phyloP scores from a whole-genome alignment of 495 filamentous ascomycete species.

The Glonium stellatum region DNA sequence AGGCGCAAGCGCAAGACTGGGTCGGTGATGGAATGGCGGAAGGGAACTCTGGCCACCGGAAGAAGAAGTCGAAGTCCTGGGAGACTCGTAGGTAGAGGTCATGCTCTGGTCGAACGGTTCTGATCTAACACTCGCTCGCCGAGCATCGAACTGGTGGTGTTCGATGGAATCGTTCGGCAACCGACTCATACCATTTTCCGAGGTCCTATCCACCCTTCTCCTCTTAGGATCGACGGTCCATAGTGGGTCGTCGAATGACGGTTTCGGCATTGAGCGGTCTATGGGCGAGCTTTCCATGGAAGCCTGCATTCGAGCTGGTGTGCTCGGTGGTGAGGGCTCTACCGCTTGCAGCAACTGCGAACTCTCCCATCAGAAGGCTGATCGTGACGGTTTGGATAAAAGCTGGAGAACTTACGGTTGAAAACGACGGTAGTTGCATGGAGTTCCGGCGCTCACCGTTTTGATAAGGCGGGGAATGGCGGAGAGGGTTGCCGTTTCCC shows the following conservation, averaged over 20 bases:
- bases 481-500: constrained; percentile 5
- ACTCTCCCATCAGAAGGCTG: background rate
- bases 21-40: constrained; percentile 6
- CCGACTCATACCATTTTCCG: background rate
- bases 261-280: background rate
- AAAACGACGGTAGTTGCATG: constrained; percentile 10
- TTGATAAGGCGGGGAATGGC: constrained; percentile 20
- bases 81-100: constrained; percentile 1
- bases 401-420: constrained; percentile 7
- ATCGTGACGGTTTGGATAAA: too few species aligned
- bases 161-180: constrained; percentile 4
- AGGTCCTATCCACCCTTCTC: constrained; percentile 4
- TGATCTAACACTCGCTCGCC: background rate
- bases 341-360: constrained; percentile 10
- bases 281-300: constrained; percentile 11
- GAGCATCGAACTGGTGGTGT: background rate
- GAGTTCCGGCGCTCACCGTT: constrained; percentile 5
- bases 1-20: constrained; percentile 6
- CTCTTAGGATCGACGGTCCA: constrained; percentile 13
- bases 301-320: constrained; percentile 4
- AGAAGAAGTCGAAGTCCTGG: background rate
- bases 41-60: background rate
- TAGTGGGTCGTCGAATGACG: constrained; percentile 9
- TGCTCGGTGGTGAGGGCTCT: constrained; percentile 14
- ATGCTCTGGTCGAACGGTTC: constrained; percentile 6